phyloP scores from a whole-genome alignment of 345 rosid genomes.

The Hibiscus tridactylites region DNA sequence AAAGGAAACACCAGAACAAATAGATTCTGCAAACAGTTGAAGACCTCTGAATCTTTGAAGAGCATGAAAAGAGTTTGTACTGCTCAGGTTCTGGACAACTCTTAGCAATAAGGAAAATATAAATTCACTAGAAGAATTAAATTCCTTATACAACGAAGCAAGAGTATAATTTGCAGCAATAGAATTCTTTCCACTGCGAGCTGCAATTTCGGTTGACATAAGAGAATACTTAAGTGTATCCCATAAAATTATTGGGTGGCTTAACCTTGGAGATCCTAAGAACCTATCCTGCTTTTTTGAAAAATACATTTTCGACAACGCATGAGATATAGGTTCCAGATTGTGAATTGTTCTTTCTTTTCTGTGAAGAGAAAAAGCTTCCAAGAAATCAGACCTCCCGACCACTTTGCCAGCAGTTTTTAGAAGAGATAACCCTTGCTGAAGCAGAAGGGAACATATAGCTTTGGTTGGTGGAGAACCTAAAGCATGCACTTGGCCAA shows the following conservation, averaged over 20 bases:
- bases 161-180: slow-evolving; percentile 44
- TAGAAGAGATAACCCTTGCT: slow-evolving; percentile 56
- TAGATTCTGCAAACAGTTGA: slow-evolving; percentile 71
- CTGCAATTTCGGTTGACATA: slow-evolving; percentile 68
- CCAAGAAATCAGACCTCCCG: slow-evolving; percentile 35
- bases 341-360: slow-evolving; percentile 33
- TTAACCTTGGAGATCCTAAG: slow-evolving; percentile 32
- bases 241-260: slow-evolving; percentile 69
- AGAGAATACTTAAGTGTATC: slow-evolving; percentile 83
- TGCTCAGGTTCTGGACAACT: slow-evolving; percentile 48
- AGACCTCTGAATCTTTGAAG: slow-evolving; percentile 80
- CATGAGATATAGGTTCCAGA: slow-evolving; percentile 42
- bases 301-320: slow-evolving; percentile 56
- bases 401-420: slow-evolving; percentile 52
- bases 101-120: slow-evolving; percentile 63
- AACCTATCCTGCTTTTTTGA: slow-evolving; percentile 30
- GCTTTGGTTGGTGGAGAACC: slow-evolving; percentile 23
- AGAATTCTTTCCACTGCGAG: slow-evolving; percentile 52
- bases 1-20: slow-evolving; percentile 52
- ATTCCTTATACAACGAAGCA: slow-evolving; percentile 54
- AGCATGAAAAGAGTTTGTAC: slow-evolving; percentile 47
- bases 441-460: slow-evolving; percentile 35
- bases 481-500: slow-evolving; percentile 9
- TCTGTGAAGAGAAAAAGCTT: slow-evolving; percentile 33
- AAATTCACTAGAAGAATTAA: slow-evolving; percentile 62